Base-by-base conservation (phyloP, 2,329 filamentous ascomycete species). In the Mollisia scopiformis region DNA sequence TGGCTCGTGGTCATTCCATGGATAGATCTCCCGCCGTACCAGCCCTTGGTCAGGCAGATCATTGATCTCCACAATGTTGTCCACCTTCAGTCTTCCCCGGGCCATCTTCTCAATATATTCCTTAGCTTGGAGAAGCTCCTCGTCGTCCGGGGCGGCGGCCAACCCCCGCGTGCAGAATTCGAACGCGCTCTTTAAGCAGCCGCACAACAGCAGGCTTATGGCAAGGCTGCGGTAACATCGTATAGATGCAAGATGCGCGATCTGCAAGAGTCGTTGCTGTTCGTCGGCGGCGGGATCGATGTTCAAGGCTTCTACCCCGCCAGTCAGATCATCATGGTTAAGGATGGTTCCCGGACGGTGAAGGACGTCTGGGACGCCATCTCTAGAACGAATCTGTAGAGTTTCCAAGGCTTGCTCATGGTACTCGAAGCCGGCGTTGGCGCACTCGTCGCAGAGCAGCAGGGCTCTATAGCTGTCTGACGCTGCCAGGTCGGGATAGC, bases 381-480 rank as follows among this genome's bases (percentile, higher is more conserved):
- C 62, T 14, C 19, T 57, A 30, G 61, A 61, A 16, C 65, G 62
- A 8, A 47, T 31, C 21, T 60, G 54, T 33, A 74, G 57, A 5
- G 69, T 60, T 28, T 85, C 83, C 6, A 81, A 67, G 8, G 88
- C 88, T 68, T 84, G 78, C 16, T 92, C 87, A 72, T 95, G 89
- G 70, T 93, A 96, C 75, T 97, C 92, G 68, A 91, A 93, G 39
- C 86, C 84, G 63, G 94, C 90, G 58, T 95, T 88, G 10, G 65
- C 82, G 76, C 35, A 92, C 66, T 95, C 92, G 72, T 98, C 94
- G 16, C 90, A 84, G 50, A 99, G 79, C 3, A 97, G 84, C n/a
- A 98, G 82, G 1, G 93, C 93, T 58, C 90, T 89, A 74, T 98
- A 98, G 5, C 92, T 92, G 79, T 97, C 93, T 33, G 92, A 92